Evolutionary conservation across 1,139 yeast genomes (phyloP).

Genomic region (Protomyces inundatus): DNA sequence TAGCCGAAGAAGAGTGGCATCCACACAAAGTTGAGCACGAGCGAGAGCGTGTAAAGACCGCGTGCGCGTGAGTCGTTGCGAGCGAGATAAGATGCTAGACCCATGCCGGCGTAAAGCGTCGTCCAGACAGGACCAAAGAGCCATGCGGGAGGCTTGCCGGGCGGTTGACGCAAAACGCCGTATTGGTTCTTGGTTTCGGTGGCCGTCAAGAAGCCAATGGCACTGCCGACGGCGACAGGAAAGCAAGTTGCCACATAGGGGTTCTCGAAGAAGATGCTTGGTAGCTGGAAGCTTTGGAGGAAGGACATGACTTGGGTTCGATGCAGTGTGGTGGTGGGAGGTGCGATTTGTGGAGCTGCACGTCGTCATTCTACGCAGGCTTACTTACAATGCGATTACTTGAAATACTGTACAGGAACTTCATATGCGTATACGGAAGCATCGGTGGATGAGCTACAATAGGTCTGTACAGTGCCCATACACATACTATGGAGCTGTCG

Average conservation of each 20-base stretch:
- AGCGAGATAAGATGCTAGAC: conserved; percentile 26
- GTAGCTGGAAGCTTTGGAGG: not conserved
- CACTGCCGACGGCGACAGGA: conserved; percentile 16
- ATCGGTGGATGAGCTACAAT: too few relatives aligned
- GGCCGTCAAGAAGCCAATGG: conserved; percentile 17
- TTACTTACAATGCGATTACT: too few relatives aligned
- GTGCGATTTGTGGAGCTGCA: too few relatives aligned
- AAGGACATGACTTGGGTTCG: not conserved
- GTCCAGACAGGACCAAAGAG: conserved; percentile 30
- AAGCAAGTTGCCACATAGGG: conserved; percentile 14
- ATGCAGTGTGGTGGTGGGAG: too few relatives aligned
- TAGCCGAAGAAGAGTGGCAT: conserved; percentile 27
- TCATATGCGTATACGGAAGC: too few relatives aligned
- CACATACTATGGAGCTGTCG: too few relatives aligned
- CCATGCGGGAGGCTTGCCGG: conserved; percentile 26
- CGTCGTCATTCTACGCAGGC: too few relatives aligned
- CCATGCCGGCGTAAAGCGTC: conserved; percentile 25
- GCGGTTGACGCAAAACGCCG: conserved; percentile 24
- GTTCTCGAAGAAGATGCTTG: conserved; percentile 12
- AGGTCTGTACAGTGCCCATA: too few relatives aligned
- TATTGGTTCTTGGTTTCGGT: conserved; percentile 14
- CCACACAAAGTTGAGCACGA: conserved; percentile 25
- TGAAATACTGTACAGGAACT: too few relatives aligned
- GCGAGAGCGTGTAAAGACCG: conserved; percentile 7
- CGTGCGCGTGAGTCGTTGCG: conserved; percentile 1